phyloP scores from a whole-genome alignment of 306 rosid genomes.

The Betula pendula region DNA sequence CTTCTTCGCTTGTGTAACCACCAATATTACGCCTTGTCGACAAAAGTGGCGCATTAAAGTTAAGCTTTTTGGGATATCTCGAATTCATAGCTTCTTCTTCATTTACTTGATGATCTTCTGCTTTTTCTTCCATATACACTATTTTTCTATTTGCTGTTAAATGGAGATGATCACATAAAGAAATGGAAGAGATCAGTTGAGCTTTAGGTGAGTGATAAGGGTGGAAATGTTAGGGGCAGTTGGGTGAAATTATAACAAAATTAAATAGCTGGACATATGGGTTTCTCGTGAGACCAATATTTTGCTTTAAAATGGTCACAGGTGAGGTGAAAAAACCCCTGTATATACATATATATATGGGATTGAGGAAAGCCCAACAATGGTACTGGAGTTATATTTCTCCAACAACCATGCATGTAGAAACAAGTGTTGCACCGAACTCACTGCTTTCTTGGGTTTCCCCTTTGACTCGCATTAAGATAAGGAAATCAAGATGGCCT shows the following conservation, averaged over 20 bases:
- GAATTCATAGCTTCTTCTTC: slow-evolving; percentile 29
- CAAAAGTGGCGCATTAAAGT: slow-evolving; percentile 68
- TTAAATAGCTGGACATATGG: slow-evolving; percentile 51
- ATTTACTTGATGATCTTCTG: slow-evolving; percentile 9
- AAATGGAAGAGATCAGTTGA: not conserved
- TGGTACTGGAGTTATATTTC: not conserved
- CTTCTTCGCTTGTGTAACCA: slow-evolving; percentile 15
- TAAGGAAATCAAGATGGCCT: not conserved
- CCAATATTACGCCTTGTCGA: slow-evolving; percentile 56
- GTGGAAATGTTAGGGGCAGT: slow-evolving; percentile 27
- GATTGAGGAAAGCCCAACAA: not conserved
- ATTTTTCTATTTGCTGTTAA: not conserved
- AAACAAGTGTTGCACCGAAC: not conserved
- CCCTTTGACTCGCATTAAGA: not conserved
- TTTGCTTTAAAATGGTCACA: slow-evolving; percentile 50
- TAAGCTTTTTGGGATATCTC: slow-evolving; percentile 56
- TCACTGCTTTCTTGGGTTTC: not conserved
- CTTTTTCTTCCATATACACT: slow-evolving; percentile 24
- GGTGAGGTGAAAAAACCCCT: slow-evolving; percentile 32
- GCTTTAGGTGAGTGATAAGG: slow-evolving; percentile 19
- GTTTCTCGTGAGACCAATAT: slow-evolving; percentile 50
- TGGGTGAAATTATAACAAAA: slow-evolving; percentile 39
- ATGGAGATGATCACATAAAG: not conserved
- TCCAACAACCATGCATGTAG: not conserved
- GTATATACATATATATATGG: too few relatives aligned